These are phyloP conservation scores for Trichophyton verrucosum DNA, from an alignment of 2,329 filamentous ascomycete species.

Conservation along the genomic window DNA sequence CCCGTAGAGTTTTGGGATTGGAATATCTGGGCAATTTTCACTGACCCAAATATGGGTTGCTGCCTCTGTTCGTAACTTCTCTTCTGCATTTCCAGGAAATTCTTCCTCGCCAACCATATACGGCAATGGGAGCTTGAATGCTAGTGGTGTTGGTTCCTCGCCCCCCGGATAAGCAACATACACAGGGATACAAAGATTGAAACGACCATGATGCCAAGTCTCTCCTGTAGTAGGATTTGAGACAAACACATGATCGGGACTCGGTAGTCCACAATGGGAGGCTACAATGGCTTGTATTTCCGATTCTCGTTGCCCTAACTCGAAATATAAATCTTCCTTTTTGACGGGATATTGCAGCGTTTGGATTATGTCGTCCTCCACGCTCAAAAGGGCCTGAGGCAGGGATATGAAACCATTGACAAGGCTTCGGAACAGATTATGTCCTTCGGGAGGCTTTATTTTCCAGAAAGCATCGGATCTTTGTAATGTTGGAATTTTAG, in stretches of 20 bases:
- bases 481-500: neutral
- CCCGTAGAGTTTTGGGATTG: constrained; percentile 13
- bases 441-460: neutral
- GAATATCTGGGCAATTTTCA: constrained; percentile 15
- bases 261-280: constrained; percentile 10
- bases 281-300: constrained; percentile 10
- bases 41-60: constrained; percentile 16
- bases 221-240: constrained; percentile 4
- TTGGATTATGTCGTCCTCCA: constrained; percentile 10
- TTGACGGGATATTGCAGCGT: constrained; percentile 8
- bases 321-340: constrained; percentile 5
- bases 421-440: neutral
- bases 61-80: constrained; percentile 17
- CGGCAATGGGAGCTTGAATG: constrained; percentile 11
- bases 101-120: constrained; percentile 14
- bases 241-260: constrained; percentile 8
- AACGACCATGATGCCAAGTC: constrained; percentile 12
- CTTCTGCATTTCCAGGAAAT: constrained; percentile 15
- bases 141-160: constrained; percentile 6
- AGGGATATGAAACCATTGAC: constrained; percentile 7
- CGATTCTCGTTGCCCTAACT: constrained; percentile 2
- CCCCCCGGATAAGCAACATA: constrained; percentile 5
- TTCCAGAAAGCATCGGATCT: neutral
- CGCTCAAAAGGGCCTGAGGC: constrained; percentile 3
- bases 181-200: constrained; percentile 13